These are phyloP conservation scores for Eucalyptus pauciflora DNA, from an alignment of 345 rosid species.

Conservation along the genomic window DNA sequence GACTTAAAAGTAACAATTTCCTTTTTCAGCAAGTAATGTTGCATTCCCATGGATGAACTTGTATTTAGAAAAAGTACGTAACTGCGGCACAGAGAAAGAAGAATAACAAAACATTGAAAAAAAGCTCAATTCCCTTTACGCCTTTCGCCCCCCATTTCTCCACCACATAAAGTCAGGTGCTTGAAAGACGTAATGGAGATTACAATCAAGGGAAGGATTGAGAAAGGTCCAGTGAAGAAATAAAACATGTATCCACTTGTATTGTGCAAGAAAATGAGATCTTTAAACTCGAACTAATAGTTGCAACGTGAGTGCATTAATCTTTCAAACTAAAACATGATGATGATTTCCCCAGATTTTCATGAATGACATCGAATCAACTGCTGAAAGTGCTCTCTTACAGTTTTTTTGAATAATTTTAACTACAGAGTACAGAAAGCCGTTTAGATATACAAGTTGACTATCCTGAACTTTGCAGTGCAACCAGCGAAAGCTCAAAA, in stretches of 20 bases:
- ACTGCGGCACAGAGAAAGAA: neutral
- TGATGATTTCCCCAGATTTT: neutral
- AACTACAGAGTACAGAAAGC: neutral
- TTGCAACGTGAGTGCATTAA: neutral
- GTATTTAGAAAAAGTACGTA: neutral
- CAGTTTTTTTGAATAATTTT: neutral
- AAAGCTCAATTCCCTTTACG: neutral
- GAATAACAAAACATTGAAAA: neutral
- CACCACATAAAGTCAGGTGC: neutral
- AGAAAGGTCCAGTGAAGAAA: neutral
- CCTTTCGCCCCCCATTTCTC: neutral
- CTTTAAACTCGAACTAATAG: neutral
- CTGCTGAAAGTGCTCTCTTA: neutral
- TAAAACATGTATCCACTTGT: neutral
- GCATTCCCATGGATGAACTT: neutral
- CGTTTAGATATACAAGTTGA: neutral
- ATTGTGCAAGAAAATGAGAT: neutral
- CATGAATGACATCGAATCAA: neutral
- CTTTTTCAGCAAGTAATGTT: neutral
- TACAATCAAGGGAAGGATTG: neutral
- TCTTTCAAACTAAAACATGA: neutral
- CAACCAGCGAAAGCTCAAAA: neutral
- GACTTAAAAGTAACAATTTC: neutral
- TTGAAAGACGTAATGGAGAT: neutral
- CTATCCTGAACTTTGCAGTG: neutral